Evolutionary conservation across 371 early-diverging fungal genomes (phyloP).

Genomic region (Zychaea mexicana): DNA sequence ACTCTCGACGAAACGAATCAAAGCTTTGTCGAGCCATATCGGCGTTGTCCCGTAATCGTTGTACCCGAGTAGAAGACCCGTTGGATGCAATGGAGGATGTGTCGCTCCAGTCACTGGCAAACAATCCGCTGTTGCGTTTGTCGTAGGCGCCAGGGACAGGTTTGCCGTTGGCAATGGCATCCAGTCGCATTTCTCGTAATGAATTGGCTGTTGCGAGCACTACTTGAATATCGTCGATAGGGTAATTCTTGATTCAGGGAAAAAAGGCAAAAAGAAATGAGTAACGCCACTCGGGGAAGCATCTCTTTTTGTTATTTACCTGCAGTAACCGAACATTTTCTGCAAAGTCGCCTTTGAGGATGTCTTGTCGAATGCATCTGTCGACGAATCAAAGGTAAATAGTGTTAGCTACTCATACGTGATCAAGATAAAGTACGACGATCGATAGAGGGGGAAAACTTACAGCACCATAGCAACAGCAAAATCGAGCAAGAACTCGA

Average conservation of each 20-base stretch:
- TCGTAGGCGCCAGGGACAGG: conserved; percentile 42
- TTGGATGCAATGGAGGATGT: conserved; percentile 44
- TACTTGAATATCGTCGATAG: conserved; percentile 51
- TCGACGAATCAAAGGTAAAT: too few relatives aligned
- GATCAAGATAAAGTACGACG: too few relatives aligned
- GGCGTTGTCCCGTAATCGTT: conserved; percentile 41
- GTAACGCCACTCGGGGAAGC: neutral
- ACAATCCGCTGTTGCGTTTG: conserved; percentile 30
- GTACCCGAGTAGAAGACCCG: conserved; percentile 37
- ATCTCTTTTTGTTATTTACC: conserved; percentile 20
- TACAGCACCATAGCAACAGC: conserved; percentile 79
- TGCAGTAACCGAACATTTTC: conserved; percentile 71
- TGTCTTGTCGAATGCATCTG: conserved; percentile 61
- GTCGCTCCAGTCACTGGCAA: conserved; percentile 37
- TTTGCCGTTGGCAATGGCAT: conserved; percentile 28
- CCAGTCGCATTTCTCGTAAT: conserved; percentile 41
- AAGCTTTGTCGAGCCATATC: conserved; percentile 45
- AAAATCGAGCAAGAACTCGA: conserved; percentile 79
- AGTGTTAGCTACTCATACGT: too few relatives aligned
- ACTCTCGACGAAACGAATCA: conserved; percentile 43
- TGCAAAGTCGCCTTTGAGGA: conserved; percentile 63
- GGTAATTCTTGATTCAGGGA: conserved; percentile 55
- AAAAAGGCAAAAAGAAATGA: neutral
- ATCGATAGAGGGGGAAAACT: too few relatives aligned
- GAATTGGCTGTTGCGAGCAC: conserved; percentile 42